phyloP scores from a whole-genome alignment of 768 basidiomycete species.

The Rhodotorula graminis region DNA sequence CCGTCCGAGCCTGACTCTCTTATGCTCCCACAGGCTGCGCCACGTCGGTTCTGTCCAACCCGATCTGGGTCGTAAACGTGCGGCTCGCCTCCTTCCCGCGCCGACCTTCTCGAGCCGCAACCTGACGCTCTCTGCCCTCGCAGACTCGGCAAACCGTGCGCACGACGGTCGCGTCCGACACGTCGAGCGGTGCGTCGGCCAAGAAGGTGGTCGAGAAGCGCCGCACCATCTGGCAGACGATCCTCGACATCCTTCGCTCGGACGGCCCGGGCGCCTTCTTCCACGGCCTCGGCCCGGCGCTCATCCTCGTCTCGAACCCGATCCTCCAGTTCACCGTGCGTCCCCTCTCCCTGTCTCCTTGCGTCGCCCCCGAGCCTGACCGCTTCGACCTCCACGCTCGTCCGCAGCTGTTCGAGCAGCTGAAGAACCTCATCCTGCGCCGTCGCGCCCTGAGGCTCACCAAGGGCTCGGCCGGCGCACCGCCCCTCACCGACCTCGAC shows the following conservation, averaged over 20 bases:
- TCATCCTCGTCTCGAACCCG: slow-evolving; percentile 88
- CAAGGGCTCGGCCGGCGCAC: slow-evolving; percentile 50
- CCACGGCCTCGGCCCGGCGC: slow-evolving; percentile 88
- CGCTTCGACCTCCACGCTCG: slow-evolving; percentile 52
- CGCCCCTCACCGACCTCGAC: slow-evolving; percentile 69
- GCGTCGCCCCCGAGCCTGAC: neutral
- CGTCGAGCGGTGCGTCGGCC: slow-evolving; percentile 6
- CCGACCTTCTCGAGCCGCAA: slow-evolving; percentile 13
- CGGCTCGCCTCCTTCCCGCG: slow-evolving; percentile 3
- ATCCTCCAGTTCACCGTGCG: slow-evolving; percentile 58
- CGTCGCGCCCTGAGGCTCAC: slow-evolving; percentile 57
- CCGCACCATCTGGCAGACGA: slow-evolving; percentile 62
- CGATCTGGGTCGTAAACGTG: slow-evolving; percentile 91
- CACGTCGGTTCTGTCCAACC: slow-evolving; percentile 83
- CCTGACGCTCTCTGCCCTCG: neutral
- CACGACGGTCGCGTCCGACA: slow-evolving; percentile 32
- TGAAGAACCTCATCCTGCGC: slow-evolving; percentile 75
- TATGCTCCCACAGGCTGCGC: slow-evolving; percentile 60
- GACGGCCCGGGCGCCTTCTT: slow-evolving; percentile 80
- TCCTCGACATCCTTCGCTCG: slow-evolving; percentile 63
- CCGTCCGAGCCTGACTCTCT: neutral
- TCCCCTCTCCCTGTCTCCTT: neutral
- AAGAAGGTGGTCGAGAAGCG: slow-evolving; percentile 50
- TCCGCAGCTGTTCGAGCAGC: slow-evolving; percentile 82
- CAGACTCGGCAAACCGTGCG: slow-evolving; percentile 40